phyloP scores from a whole-genome alignment of 1,284 basidiomycete species.

The Stygiomarasmius scandens region DNA sequence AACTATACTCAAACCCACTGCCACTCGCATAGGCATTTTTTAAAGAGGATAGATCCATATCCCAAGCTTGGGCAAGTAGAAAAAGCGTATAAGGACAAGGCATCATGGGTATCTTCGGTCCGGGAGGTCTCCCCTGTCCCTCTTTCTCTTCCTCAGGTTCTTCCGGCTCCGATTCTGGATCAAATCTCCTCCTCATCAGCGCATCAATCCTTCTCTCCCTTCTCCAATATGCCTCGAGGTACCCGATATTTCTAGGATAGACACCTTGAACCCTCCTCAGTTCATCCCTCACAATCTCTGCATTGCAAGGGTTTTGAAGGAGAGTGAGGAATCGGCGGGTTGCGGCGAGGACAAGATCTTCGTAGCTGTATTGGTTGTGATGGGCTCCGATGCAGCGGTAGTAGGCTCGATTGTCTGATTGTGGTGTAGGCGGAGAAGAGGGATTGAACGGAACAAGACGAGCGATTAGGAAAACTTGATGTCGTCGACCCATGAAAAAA shows the following conservation, averaged over 20 bases:
- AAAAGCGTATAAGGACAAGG: constrained; percentile 35
- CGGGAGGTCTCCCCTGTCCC: too few relatives aligned
- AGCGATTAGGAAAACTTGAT: constrained; percentile 23
- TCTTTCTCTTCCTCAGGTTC: too few relatives aligned
- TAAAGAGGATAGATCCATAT: constrained; percentile 21
- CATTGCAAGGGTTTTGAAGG: constrained; percentile 36
- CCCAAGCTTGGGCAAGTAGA: constrained; percentile 27
- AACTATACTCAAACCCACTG: constrained; percentile 10
- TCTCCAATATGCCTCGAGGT: too few relatives aligned
- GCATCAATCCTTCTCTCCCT: too few relatives aligned
- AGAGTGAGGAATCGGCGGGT: constrained; percentile 36
- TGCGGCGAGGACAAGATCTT: constrained; percentile 30
- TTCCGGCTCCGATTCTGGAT: too few relatives aligned
- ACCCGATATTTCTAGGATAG: too few relatives aligned
- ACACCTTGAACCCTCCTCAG: constrained; percentile 28
- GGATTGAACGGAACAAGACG: constrained; percentile 19
- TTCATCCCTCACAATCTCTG: constrained; percentile 37
- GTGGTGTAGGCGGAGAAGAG: too few relatives aligned
- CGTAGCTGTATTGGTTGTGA: constrained; percentile 43
- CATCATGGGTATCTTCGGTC: constrained; percentile 14
- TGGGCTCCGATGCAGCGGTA: constrained; percentile 42
- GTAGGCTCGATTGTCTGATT: constrained; percentile 16
- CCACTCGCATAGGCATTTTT: constrained; percentile 15
- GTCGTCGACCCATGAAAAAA: constrained; percentile 25
- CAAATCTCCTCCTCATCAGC: too few relatives aligned